Percentiles rank a stretch among this genome's conserved stretches.
Conservation (phyloP, 495 filamentous ascomycete species). For the Aspergillus biplanus region DNA sequence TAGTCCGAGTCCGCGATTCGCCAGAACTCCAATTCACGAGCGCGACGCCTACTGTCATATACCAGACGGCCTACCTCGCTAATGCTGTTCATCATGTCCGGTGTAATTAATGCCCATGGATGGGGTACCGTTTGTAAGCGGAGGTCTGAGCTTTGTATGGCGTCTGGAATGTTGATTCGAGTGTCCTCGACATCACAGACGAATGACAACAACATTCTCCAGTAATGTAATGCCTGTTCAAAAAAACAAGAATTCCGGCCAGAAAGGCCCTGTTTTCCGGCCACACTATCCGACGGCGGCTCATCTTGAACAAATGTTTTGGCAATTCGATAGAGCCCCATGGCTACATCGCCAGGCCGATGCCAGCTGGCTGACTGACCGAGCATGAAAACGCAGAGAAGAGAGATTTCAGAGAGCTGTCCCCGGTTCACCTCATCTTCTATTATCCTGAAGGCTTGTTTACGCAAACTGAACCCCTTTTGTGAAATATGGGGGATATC, state of each 20-base stretch:
- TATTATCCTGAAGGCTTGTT: neutral
- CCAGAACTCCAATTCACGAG: neutral
- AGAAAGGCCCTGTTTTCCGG: neutral
- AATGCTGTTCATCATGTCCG: neutral
- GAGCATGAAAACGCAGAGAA: neutral
- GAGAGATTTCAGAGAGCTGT: neutral
- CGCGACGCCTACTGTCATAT: neutral
- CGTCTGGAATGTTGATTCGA: neutral
- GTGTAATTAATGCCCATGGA: neutral
- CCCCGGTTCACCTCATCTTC: neutral
- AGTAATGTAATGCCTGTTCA: constrained; percentile 6
- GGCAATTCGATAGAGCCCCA: neutral
- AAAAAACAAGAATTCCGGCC: neutral
- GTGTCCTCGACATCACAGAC: neutral
- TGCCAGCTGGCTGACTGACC: constrained; percentile 1
- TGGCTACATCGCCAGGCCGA: neutral
- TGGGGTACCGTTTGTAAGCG: neutral
- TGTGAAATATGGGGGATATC: neutral
- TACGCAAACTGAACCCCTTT: neutral
- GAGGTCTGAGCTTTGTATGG: neutral
- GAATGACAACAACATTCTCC: constrained; percentile 7
- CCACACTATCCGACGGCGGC: neutral
- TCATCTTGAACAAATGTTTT: neutral
- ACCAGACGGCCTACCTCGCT: neutral
- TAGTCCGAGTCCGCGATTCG: neutral